phyloP scores from a whole-genome alignment of 805 yeast species.

The Aciculoconidium aculeatum region DNA sequence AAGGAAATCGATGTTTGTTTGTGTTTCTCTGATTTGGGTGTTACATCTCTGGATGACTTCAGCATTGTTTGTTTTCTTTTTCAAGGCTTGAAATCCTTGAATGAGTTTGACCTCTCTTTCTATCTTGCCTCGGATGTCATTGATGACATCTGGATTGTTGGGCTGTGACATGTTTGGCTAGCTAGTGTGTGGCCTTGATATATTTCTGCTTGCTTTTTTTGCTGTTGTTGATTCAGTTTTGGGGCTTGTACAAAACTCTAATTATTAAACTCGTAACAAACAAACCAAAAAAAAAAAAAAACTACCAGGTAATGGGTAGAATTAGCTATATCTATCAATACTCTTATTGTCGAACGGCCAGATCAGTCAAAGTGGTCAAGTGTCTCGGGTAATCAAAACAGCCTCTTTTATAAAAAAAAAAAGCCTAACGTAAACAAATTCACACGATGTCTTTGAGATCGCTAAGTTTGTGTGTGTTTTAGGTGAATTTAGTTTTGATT shows the following conservation, averaged over 20 bases:
- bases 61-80: conserved; percentile 71
- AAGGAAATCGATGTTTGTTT: conserved; percentile 83
- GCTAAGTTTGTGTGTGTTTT: too few species aligned
- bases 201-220: not conserved
- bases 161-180: conserved; percentile 7
- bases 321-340: too few species aligned
- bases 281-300: not conserved
- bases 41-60: conserved; percentile 88
- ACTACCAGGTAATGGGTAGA: too few species aligned
- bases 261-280: not conserved
- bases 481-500: too few species aligned
- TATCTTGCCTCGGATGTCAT: conserved; percentile 78
- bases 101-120: conserved; percentile 85
- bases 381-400: too few species aligned
- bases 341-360: too few species aligned
- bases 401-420: too few species aligned
- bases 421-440: too few species aligned
- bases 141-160: conserved; percentile 28
- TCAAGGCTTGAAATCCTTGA: conserved; percentile 77
- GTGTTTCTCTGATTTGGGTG: conserved; percentile 84
- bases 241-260: not conserved
- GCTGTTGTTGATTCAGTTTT: too few species aligned
- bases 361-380: too few species aligned
- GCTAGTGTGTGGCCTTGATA: not conserved
- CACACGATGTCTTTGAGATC: too few species aligned